Evolutionary conservation across 1,139 yeast genomes (phyloP).

Genomic region (Entelexis sorbosivorans): DNA sequence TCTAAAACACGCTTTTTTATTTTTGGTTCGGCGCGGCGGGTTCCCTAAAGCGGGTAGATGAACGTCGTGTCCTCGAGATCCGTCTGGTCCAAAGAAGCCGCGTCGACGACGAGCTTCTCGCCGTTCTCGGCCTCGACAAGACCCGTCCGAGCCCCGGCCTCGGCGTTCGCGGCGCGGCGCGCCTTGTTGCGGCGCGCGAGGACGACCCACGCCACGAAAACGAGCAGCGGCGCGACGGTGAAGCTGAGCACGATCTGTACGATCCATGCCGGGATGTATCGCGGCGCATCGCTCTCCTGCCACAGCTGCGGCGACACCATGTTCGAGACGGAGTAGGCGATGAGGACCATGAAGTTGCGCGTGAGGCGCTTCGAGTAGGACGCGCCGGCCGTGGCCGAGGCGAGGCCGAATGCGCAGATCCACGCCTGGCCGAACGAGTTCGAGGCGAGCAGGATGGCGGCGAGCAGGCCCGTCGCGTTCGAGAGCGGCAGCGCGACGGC

Average conservation of each 20-base stretch:
- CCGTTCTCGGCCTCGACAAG: conserved; percentile 31
- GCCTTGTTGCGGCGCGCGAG: conserved; percentile 30
- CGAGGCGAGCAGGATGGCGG: conserved; percentile 35
- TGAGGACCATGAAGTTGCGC: conserved; percentile 36
- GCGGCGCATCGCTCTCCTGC: conserved; percentile 35
- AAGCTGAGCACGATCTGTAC: conserved; percentile 44
- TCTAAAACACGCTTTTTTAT: no score
- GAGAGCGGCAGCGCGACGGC: conserved; percentile 37
- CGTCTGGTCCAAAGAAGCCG: conserved; percentile 39
- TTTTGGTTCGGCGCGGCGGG: no score
- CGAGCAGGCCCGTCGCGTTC: conserved; percentile 37
- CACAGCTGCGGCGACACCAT: conserved; percentile 41
- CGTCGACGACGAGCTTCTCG: conserved; percentile 30
- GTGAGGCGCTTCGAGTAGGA: conserved; percentile 35
- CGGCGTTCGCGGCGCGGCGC: background rate
- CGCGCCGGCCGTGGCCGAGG: conserved; percentile 22
- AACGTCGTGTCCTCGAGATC: conserved; percentile 40
- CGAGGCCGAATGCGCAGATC: conserved; percentile 37
- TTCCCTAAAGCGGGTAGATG: conserved; percentile 36
- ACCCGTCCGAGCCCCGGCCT: conserved; percentile 24
- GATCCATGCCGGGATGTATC: conserved; percentile 42
- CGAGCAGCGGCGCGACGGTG: conserved; percentile 34
- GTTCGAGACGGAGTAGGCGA: conserved; percentile 35
- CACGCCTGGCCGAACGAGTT: conserved; percentile 37
- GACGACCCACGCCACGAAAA: conserved; percentile 30